Conservation (phyloP, 2,329 filamentous ascomycete species). For the Aureobasidium uvarum region DNA sequence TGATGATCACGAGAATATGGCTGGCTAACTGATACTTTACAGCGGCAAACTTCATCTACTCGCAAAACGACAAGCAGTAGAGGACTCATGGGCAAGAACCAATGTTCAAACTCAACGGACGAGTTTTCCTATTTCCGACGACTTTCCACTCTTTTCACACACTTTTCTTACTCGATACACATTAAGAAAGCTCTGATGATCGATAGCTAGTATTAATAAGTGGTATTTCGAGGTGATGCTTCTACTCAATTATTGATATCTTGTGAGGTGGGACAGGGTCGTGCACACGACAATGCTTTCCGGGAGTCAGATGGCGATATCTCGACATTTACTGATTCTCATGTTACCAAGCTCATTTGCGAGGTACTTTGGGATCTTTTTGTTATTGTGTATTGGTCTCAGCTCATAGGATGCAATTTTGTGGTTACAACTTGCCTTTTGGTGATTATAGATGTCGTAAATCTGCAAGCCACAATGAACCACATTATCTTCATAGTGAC, state of each 20-base stretch:
- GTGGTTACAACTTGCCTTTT: no score
- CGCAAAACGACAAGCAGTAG: conserved; percentile 51
- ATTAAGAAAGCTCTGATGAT: no score
- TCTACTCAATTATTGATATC: not conserved
- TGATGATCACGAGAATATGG: not conserved
- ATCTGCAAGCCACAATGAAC: no score
- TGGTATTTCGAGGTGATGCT: no score
- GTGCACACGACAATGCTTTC: not conserved
- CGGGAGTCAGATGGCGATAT: not conserved
- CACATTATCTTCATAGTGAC: no score
- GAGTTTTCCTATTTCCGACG: not conserved
- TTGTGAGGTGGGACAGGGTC: not conserved
- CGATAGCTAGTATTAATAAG: no score
- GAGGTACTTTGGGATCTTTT: not conserved
- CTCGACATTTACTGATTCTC: not conserved
- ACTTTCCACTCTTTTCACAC: not conserved
- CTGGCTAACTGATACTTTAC: not conserved
- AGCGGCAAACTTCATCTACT: conserved; percentile 50
- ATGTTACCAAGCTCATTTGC: not conserved
- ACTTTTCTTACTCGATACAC: not conserved
- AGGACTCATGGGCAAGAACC: no score
- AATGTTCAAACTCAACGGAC: no score
- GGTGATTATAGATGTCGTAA: no score
- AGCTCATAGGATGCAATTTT: no score
- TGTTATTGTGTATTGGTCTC: not conserved